A percentile compares a stretch with the other conserved stretches of the same genome.
Conservation (phyloP, 345 rosid genomes). For the Noccaea caerulescens region DNA sequence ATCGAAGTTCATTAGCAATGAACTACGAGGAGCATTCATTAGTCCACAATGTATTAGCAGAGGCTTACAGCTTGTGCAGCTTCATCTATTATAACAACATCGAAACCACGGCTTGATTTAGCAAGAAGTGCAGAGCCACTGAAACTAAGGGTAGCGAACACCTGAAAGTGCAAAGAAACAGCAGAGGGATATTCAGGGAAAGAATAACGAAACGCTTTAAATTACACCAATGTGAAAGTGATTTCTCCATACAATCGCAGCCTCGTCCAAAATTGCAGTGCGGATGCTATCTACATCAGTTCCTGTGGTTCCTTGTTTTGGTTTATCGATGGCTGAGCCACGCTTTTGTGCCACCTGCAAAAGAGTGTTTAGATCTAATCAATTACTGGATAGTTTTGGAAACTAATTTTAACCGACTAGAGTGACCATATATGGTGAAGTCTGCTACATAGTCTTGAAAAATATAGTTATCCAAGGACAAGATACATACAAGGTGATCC, state of each 20-base stretch:
- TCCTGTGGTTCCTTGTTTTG: conserved; percentile 70
- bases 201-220: background rate
- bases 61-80: conserved; percentile 98
- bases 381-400: no score
- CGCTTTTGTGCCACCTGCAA: conserved; percentile 79
- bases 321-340: conserved; percentile 67
- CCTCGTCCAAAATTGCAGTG: conserved; percentile 79
- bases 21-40: background rate
- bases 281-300: conserved; percentile 74
- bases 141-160: conserved; percentile 93
- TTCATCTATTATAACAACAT: conserved; percentile 96
- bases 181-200: conserved; percentile 13
- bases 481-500: conserved; percentile 82
- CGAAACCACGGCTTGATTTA: conserved; percentile 72
- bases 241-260: conserved; percentile 70
- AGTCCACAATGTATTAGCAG: background rate
- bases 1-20: conserved; percentile 11
- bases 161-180: conserved; percentile 55
- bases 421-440: no score
- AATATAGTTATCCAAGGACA: no score
- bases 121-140: conserved; percentile 81
- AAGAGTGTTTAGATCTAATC: conserved; percentile 1
- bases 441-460: no score
- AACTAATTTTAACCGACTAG: no score
- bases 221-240: conserved; percentile 27